Evolutionary conservation across 2,329 filamentous ascomycete genomes (phyloP).

Genomic region (Cladophialophora psammophila): DNA sequence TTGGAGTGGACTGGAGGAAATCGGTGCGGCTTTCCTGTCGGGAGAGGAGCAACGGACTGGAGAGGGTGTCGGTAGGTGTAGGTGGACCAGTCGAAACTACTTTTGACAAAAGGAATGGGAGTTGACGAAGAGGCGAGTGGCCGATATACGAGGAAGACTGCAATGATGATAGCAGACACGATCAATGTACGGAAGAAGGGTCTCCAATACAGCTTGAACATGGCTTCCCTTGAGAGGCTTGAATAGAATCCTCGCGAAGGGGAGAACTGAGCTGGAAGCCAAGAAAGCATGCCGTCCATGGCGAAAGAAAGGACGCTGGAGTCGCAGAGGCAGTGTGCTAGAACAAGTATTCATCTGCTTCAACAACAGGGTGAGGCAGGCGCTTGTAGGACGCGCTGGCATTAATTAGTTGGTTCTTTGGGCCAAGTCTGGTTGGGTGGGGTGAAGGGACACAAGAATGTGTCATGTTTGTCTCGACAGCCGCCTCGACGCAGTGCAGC

Average conservation of each 20-base stretch:
- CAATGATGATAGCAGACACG: background rate
- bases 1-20: constrained; percentile 43
- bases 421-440: too few relatives aligned
- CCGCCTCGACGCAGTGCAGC: too few relatives aligned
- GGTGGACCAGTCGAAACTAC: constrained; percentile 15
- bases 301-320: background rate
- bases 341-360: background rate
- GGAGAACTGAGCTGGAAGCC: background rate
- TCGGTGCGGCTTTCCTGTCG: constrained; percentile 35
- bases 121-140: background rate
- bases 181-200: background rate
- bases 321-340: background rate
- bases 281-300: background rate
- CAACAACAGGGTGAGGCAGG: background rate
- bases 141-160: constrained; percentile 1
- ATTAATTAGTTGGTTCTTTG: background rate
- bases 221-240: constrained; percentile 2
- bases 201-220: constrained; percentile 6
- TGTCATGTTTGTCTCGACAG: too few relatives aligned
- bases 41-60: constrained; percentile 31
- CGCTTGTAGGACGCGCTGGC: background rate
- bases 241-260: constrained; percentile 9
- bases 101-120: constrained; percentile 3
- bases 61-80: constrained; percentile 19
- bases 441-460: too few relatives aligned